These are phyloP conservation scores for Metschnikowia santaceciliae DNA, from an alignment of 805 yeast genomes.

Conservation along the genomic window DNA sequence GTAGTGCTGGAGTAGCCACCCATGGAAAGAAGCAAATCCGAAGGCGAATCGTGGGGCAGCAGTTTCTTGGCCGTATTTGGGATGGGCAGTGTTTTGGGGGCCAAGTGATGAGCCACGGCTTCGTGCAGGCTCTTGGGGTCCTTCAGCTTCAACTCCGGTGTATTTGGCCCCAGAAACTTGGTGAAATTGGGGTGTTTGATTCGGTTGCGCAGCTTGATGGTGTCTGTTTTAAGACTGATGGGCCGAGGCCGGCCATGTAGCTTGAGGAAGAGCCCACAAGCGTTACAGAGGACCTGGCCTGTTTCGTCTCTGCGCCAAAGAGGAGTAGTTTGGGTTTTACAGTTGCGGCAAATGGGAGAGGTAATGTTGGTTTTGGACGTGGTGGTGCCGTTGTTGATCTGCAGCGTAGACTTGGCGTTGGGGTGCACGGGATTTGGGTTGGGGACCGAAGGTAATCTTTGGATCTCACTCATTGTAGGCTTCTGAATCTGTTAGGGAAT, in stretches of 20 bases:
- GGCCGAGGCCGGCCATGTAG: conserved; percentile 93
- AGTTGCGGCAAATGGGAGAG: conserved; percentile 78
- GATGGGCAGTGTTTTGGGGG: conserved; percentile 6
- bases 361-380: conserved; percentile 61
- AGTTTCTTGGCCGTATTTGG: conserved; percentile 6
- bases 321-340: conserved; percentile 91
- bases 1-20: conserved; percentile 1
- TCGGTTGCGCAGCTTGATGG: conserved; percentile 86
- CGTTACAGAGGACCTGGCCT: conserved; percentile 85
- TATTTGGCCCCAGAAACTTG: conserved; percentile 45
- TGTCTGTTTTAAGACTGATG: conserved; percentile 84
- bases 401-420: conserved; percentile 60
- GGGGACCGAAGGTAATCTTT: conserved; percentile 17
- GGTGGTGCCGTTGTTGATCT: conserved; percentile 55
- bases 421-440: conserved; percentile 46
- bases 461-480: conserved; percentile 18
- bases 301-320: conserved; percentile 93
- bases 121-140: conserved; percentile 26
- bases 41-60: conserved; percentile 14
- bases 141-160: conserved; percentile 54
- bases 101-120: conserved; percentile 21
- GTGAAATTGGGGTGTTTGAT: conserved; percentile 50
- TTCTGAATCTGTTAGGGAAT: too few relatives aligned
- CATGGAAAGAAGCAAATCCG: conserved; percentile 3
- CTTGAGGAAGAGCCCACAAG: conserved; percentile 90